Percentiles rank a stretch among this genome's conserved stretches.
These are phyloP conservation scores for Stephanodiscus triporus DNA, from an alignment of 108 stramenopile species.

Conservation along the genomic window DNA sequence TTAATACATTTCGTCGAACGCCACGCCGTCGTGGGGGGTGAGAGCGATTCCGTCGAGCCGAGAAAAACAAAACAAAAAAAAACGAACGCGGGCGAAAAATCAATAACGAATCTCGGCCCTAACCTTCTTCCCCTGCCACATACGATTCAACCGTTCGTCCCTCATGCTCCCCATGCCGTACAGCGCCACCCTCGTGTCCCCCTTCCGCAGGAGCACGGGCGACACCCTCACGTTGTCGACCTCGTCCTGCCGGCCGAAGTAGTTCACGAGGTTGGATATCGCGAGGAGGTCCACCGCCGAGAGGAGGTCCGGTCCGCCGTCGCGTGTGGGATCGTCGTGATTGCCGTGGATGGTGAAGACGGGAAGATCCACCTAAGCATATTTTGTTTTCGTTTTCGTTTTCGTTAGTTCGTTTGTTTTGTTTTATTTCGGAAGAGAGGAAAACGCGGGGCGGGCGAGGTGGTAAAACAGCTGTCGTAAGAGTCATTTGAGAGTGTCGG, in stretches of 20 bases:
- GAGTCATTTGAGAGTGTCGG: too few species aligned
- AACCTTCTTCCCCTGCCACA: constrained; percentile 88
- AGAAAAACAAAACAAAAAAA: too few species aligned
- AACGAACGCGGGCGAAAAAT: too few species aligned
- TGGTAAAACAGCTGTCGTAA: too few species aligned
- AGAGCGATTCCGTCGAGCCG: too few species aligned
- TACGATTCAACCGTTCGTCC: constrained; percentile 96
- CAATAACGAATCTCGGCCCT: too few species aligned
- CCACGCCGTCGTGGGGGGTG: too few species aligned
- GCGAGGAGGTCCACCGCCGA: constrained; percentile 91
- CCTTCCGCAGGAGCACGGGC: constrained; percentile 94
- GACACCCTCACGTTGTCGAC: constrained; percentile 86
- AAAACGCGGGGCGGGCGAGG: too few species aligned
- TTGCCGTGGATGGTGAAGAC: constrained; percentile 98
- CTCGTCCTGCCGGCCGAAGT: constrained; percentile 93
- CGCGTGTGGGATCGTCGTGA: constrained; percentile 96
- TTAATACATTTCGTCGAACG: too few species aligned
- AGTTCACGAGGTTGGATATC: constrained; percentile 92
- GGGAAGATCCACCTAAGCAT: constrained; percentile 83
- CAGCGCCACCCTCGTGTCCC: constrained; percentile 86
- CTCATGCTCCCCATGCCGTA: constrained; percentile 97
- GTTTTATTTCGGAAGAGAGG: too few species aligned
- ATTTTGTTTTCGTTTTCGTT: neutral
- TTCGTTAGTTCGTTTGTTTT: too few species aligned
- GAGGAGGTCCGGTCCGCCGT: constrained; percentile 76